These are phyloP conservation scores for Psidium guajava DNA, from an alignment of 345 rosid species.

Conservation along the genomic window DNA sequence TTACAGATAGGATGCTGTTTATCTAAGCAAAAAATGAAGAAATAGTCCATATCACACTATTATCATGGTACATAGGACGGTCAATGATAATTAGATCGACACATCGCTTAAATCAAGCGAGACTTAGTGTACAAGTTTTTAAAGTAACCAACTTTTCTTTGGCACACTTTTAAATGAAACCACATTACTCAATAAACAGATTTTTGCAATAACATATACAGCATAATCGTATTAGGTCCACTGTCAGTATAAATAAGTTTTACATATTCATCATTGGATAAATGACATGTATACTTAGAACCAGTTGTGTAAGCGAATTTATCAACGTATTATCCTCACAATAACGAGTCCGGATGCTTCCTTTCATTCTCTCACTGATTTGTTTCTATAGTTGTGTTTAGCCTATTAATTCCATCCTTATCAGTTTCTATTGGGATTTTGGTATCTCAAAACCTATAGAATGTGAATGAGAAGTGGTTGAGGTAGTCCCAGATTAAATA, in stretches of 20 bases:
- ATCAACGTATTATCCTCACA: neutral
- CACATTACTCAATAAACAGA: neutral
- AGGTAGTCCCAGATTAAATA: too few species aligned
- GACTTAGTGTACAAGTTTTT: neutral
- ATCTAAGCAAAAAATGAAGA: neutral
- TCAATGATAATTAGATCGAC: neutral
- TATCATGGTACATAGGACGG: too few species aligned
- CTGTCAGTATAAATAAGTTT: neutral
- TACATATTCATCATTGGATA: neutral
- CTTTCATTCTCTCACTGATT: neutral
- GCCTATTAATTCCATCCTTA: neutral
- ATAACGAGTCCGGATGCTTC: neutral
- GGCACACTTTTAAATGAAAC: neutral
- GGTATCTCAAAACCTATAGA: too few species aligned
- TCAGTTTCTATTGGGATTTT: neutral
- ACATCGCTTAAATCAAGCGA: neutral
- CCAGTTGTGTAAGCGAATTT: neutral
- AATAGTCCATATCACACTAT: too few species aligned
- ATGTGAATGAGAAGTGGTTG: too few species aligned
- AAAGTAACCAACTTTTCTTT: too few species aligned
- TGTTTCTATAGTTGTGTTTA: neutral
- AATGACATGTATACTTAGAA: neutral
- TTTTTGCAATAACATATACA: neutral
- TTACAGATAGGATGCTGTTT: neutral
- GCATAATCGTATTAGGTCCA: neutral